Evolutionary conservation across 202 grass and related monocot species (phyloP).

Genomic region (Cymbopogon flexuosus): DNA sequence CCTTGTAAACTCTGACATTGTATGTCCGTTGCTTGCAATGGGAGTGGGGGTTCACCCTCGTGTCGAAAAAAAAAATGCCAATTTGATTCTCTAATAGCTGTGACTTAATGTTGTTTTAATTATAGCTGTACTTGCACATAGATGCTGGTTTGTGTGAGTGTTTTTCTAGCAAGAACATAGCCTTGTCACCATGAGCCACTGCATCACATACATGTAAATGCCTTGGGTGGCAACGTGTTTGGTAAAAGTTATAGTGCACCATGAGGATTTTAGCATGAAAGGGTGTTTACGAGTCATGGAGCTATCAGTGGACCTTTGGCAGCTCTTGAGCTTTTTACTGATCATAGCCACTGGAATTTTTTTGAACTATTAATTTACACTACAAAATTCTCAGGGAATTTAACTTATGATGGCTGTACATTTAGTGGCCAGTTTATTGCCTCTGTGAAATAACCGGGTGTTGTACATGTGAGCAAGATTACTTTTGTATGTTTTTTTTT

Average conservation of each 20-base stretch:
- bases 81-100: not conserved
- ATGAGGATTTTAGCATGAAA: not conserved
- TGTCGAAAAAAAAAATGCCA: too few species aligned
- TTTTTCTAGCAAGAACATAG: not conserved
- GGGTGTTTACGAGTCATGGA: not conserved
- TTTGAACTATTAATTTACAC: not conserved
- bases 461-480: not conserved
- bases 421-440: not conserved
- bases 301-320: not conserved
- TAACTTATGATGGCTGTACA: not conserved
- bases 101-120: not conserved
- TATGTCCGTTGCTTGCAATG: too few species aligned
- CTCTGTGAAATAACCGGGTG: not conserved
- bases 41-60: too few species aligned
- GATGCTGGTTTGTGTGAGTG: not conserved
- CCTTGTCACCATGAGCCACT: conserved; percentile 16
- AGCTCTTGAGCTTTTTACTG: not conserved
- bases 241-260: not conserved
- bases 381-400: not conserved
- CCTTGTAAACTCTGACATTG: too few species aligned
- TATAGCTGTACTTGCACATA: not conserved
- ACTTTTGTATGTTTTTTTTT: not conserved
- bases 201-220: conserved; percentile 38
- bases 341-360: not conserved
- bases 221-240: conserved; percentile 18